These are phyloP conservation scores for Oidium heveae DNA, from an alignment of 2,329 filamentous ascomycete species.

Conservation along the genomic window DNA sequence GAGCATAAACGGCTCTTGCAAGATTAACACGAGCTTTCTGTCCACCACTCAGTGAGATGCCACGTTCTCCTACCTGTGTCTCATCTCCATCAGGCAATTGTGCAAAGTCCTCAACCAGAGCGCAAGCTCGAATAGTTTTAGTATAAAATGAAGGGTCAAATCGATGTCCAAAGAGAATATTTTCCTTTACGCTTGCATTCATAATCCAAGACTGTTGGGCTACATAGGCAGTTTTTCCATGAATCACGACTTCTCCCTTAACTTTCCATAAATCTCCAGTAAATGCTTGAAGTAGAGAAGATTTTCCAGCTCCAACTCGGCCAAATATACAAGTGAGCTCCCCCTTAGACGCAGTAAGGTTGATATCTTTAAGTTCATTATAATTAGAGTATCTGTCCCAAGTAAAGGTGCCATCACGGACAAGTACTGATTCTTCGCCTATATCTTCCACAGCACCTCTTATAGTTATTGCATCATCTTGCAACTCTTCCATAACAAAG, in stretches of 20 bases:
- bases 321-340: constrained; percentile 85
- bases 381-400: constrained; percentile 68
- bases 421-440: constrained; percentile 66
- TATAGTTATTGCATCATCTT: constrained; percentile 51
- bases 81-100: constrained; percentile 88
- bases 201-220: constrained; percentile 89
- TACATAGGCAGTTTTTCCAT: constrained; percentile 71
- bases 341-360: constrained; percentile 74
- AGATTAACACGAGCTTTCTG: constrained; percentile 87
- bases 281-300: constrained; percentile 68
- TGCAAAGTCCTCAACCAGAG: constrained; percentile 69
- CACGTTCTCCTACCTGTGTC: constrained; percentile 87
- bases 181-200: constrained; percentile 92
- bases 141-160: constrained; percentile 92
- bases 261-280: constrained; percentile 83
- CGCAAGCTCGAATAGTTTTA: constrained; percentile 73
- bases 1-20: constrained; percentile 81
- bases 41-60: constrained; percentile 84
- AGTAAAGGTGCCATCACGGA: constrained; percentile 71
- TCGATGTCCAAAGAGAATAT: constrained; percentile 86
- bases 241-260: constrained; percentile 57
- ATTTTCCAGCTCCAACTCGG: constrained; percentile 85
- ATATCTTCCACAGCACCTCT: constrained; percentile 44
- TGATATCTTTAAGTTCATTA: constrained; percentile 54
- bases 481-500: constrained; percentile 70